These are phyloP conservation scores for Rhinocladiella similis DNA, from an alignment of 2,329 filamentous ascomycete genomes.

Conservation along the genomic window DNA sequence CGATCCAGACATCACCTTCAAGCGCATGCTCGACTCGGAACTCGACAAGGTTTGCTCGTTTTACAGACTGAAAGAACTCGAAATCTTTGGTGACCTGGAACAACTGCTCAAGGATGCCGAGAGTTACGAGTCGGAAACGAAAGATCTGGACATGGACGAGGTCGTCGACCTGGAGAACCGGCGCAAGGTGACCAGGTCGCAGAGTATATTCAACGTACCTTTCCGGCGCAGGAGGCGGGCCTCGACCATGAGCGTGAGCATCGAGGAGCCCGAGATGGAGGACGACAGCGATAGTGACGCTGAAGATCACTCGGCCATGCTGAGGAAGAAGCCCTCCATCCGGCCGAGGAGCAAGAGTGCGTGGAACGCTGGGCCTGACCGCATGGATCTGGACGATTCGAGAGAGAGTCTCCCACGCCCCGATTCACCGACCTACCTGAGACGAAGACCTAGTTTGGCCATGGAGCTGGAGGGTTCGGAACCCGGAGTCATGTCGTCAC, in stretches of 20 bases:
- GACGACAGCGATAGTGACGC: slow-evolving; percentile 44
- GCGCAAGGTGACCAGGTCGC: slow-evolving; percentile 42
- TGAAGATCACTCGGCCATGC: slow-evolving; percentile 27
- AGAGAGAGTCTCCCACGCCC: slow-evolving; percentile 56
- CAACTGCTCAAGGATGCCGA: slow-evolving; percentile 74
- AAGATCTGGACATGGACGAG: slow-evolving; percentile 44
- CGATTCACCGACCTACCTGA: slow-evolving; percentile 38
- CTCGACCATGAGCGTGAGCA: slow-evolving; percentile 46
- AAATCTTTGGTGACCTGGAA: slow-evolving; percentile 79
- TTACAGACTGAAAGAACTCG: slow-evolving; percentile 83
- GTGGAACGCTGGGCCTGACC: slow-evolving; percentile 13
- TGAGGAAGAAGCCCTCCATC: slow-evolving; percentile 34
- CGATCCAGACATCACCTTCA: slow-evolving; percentile 80
- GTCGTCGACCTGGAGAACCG: slow-evolving; percentile 44
- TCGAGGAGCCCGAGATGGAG: slow-evolving; percentile 57
- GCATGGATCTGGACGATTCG: slow-evolving; percentile 17
- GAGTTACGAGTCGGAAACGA: slow-evolving; percentile 62
- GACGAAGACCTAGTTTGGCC: slow-evolving; percentile 63
- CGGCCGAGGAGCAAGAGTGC: slow-evolving; percentile 35
- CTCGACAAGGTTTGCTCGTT: slow-evolving; percentile 93
- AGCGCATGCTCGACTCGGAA: slow-evolving; percentile 78
- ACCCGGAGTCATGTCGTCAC: slow-evolving; percentile 70
- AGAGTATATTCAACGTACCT: slow-evolving; percentile 56
- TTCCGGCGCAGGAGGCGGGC: slow-evolving; percentile 48
- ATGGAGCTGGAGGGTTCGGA: slow-evolving; percentile 66